Percentiles rank a stretch among this genome's conserved stretches.
Conservation (phyloP, 371 early-diverging fungal genomes). For the Mortierella sp. region DNA sequence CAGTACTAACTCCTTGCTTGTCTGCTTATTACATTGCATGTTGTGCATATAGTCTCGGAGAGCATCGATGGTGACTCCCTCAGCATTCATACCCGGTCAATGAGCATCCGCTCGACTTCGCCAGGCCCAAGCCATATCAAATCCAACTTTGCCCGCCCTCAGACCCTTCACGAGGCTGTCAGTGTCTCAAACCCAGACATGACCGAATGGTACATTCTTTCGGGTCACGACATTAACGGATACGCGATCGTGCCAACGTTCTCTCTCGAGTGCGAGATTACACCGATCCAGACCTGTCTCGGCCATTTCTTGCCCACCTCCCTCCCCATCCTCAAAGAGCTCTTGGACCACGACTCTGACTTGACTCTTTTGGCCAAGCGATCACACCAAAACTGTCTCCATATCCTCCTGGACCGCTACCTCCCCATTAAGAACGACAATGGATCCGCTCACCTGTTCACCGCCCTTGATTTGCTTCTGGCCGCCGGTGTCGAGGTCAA, state of each 20-base stretch:
- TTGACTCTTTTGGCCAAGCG: constrained; percentile 30
- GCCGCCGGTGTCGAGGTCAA: constrained; percentile 40
- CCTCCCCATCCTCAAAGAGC: constrained; percentile 47
- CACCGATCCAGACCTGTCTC: constrained; percentile 46
- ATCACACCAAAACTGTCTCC: constrained; percentile 48
- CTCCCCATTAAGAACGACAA: constrained; percentile 54
- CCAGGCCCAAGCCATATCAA: constrained; percentile 36
- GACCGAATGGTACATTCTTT: constrained; percentile 58
- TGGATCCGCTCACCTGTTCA: constrained; percentile 40
- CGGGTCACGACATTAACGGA: constrained; percentile 51
- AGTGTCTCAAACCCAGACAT: constrained; percentile 57
- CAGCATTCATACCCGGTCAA: constrained; percentile 47
- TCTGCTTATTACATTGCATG: neutral
- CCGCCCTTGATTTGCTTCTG: constrained; percentile 43
- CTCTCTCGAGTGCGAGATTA: constrained; percentile 54
- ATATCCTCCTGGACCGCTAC: constrained; percentile 51
- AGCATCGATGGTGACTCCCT: constrained; percentile 52
- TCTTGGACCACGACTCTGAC: constrained; percentile 47
- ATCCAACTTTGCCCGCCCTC: constrained; percentile 28
- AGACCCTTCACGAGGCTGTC: constrained; percentile 51
- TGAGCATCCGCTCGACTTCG: constrained; percentile 36
- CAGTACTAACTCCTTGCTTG: neutral
- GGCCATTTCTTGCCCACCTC: constrained; percentile 49
- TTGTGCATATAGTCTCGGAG: constrained; percentile 44
- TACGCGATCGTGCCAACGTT: constrained; percentile 55